These are phyloP conservation scores for Ruellia speciosa DNA, from an alignment of 305 asterid species.

Conservation along the genomic window DNA sequence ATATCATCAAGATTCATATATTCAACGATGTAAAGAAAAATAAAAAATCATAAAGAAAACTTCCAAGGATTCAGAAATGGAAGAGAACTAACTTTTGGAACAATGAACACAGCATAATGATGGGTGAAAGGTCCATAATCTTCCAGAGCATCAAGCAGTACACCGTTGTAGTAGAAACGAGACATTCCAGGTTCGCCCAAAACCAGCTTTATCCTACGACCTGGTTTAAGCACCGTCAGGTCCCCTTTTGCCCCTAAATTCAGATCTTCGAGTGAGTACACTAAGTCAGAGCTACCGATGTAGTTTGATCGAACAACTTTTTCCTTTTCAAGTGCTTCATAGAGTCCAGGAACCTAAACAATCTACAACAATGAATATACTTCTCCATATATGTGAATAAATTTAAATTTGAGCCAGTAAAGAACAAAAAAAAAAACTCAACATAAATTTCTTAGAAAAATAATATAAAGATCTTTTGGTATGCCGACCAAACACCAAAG, in stretches of 20 bases:
- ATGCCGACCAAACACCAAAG: neutral
- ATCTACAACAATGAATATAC: conserved; percentile 14
- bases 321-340: conserved; percentile 59
- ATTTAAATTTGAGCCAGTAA: conserved; percentile 2
- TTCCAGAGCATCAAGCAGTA: conserved; percentile 69
- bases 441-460: too few species aligned
- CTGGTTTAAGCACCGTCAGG: conserved; percentile 58
- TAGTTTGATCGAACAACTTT: conserved; percentile 43
- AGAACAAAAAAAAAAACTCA: conserved; percentile 13
- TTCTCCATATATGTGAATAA: neutral
- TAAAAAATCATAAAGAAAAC: too few species aligned
- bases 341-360: conserved; percentile 53
- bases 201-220: conserved; percentile 61
- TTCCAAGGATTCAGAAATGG: neutral
- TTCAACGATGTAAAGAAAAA: neutral
- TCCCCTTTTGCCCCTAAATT: conserved; percentile 68
- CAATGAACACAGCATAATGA: conserved; percentile 70
- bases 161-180: conserved; percentile 49
- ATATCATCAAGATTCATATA: neutral
- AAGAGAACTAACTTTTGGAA: conserved; percentile 60
- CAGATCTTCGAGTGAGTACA: conserved; percentile 73
- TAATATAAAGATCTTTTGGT: too few species aligned
- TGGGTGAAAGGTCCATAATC: conserved; percentile 51
- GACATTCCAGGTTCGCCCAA: conserved; percentile 72
- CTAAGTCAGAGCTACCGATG: conserved; percentile 43